Evolutionary conservation across 768 basidiomycete species (phyloP).

Genomic region (Cystofilobasidium capitatum): DNA sequence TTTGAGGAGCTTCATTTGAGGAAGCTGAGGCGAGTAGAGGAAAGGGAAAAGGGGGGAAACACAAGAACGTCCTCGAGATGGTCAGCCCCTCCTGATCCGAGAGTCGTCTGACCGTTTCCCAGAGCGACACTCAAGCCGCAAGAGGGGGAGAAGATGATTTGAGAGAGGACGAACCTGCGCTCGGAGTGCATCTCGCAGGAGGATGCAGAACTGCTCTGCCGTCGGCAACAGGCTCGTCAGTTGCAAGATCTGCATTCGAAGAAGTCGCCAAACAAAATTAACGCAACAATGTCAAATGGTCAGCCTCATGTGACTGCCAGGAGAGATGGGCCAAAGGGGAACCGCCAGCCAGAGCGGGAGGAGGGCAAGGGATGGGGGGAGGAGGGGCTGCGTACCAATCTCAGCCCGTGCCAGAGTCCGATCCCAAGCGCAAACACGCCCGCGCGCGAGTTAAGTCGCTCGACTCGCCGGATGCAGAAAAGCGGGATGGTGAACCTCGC

Average conservation of each 20-base stretch:
- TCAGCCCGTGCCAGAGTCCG: slow-evolving; percentile 85
- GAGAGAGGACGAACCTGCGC: slow-evolving; percentile 52
- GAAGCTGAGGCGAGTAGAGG: slow-evolving; percentile 42
- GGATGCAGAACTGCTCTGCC: slow-evolving; percentile 81
- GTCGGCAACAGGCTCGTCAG: slow-evolving; percentile 85
- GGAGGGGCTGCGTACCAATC: slow-evolving; percentile 56
- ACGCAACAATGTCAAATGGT: slow-evolving; percentile 9
- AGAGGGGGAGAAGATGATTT: not conserved
- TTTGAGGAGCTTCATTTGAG: slow-evolving; percentile 89
- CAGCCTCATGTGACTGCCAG: not conserved
- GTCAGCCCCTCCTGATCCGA: not conserved
- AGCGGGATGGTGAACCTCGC: slow-evolving; percentile 85
- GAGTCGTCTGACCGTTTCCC: not conserved
- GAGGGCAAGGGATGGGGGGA: not conserved
- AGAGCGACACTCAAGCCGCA: not conserved
- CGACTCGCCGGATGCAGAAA: slow-evolving; percentile 84
- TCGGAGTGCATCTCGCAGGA: slow-evolving; percentile 81
- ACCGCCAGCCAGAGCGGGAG: slow-evolving; percentile 10
- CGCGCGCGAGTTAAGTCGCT: slow-evolving; percentile 81
- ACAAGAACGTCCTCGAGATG: not conserved
- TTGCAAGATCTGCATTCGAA: slow-evolving; percentile 55
- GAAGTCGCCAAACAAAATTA: not conserved
- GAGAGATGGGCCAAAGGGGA: slow-evolving; percentile 30
- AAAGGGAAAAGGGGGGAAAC: not conserved
- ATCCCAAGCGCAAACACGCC: slow-evolving; percentile 94